Base-by-base conservation (phyloP, 2,329 filamentous ascomycete species). In the Pyricularia sp. region DNA sequence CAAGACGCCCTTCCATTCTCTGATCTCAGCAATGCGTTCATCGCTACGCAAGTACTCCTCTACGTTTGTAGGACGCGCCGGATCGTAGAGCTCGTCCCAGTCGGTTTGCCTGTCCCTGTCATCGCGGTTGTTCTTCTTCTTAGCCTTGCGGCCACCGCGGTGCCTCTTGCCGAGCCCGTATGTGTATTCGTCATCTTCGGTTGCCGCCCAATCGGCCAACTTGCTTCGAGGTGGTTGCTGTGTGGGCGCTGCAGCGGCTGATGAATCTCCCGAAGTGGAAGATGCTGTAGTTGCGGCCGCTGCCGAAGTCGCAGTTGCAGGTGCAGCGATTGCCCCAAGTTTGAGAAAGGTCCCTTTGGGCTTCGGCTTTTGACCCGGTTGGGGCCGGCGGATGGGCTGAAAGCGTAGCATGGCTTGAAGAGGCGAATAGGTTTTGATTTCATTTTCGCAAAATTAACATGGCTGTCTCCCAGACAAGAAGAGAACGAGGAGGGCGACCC, bases 61-160 rank as follows among this genome's bases (percentile, higher is more conserved):
- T 66, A 94, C 91, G 72, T 89, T 93, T 59, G 92, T 96, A 10
- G 94, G 93, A 58, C 91, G 83, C 12, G 90, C 83, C 0, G 93
- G 92, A 75, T 97, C 94, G 77, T 97, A 97, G 28, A 95, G 86
- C 76, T 96, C 93, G 77, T 97, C 91, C 93, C 93, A 97, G 76
- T 97, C 90, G n/a, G 86, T 88, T 85, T 67, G 84, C 80, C 5
- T 80, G 78, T 33, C 84, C 5, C 17, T 78, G 65, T 83, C 82
- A 6, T 87, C 82, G 72, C 86, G 84, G 70, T 88, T 92, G 79
- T 91, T 89, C 79, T 89, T 91, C 69, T 77, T 77, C 71, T 77
- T 79, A 66, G 71, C 72, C 65, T 73, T 71, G 70, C 92, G 88
- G 61, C 92, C 91, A 69, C 92, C 92, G 66, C 92, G 88, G 75